Percentiles rank a stretch among this genome's conserved stretches.
Conservation (phyloP, 805 yeast species). For the Hanseniaspora nectarophila region DNA sequence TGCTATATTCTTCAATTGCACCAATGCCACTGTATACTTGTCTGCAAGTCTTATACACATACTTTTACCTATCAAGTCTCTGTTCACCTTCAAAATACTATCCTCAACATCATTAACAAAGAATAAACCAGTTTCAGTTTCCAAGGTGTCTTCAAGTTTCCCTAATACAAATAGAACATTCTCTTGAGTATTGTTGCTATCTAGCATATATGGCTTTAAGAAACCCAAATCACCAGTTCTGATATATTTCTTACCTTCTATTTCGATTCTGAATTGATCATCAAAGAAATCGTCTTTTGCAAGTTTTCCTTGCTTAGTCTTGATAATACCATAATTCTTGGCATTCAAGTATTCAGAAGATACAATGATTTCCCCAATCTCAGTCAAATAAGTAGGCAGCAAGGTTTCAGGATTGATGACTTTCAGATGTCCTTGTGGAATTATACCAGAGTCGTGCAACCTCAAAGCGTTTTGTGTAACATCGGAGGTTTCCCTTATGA, state of each 20-base stretch:
- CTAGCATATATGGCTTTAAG: constrained; percentile 55
- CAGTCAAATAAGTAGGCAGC: constrained; percentile 71
- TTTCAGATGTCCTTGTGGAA: constrained; percentile 85
- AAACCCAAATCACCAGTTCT: constrained; percentile 95
- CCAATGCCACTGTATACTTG: constrained; percentile 51
- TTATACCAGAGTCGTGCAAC: constrained; percentile 87
- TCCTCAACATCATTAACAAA: constrained; percentile 76
- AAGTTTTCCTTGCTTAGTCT: constrained; percentile 23
- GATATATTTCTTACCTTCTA: constrained; percentile 52
- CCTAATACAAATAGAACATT: constrained; percentile 73
- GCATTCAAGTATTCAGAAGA: constrained; percentile 69
- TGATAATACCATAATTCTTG: constrained; percentile 38
- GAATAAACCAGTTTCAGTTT: constrained; percentile 69
- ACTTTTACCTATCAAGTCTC: constrained; percentile 35
- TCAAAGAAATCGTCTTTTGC: constrained; percentile 41
- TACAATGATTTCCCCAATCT: constrained; percentile 95
- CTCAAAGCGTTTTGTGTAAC: constrained; percentile 35
- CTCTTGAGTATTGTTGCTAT: constrained; percentile 30
- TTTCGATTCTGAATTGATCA: constrained; percentile 50
- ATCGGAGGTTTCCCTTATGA: constrained; percentile 41
- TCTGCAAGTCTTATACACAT: constrained; percentile 76
- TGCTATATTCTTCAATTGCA: constrained; percentile 33
- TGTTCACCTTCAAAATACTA: constrained; percentile 43
- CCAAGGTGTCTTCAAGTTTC: constrained; percentile 73
- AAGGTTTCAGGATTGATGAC: constrained; percentile 90